phyloP scores from a whole-genome alignment of 2,329 filamentous ascomycete species.

The Aschersonia sp. region DNA sequence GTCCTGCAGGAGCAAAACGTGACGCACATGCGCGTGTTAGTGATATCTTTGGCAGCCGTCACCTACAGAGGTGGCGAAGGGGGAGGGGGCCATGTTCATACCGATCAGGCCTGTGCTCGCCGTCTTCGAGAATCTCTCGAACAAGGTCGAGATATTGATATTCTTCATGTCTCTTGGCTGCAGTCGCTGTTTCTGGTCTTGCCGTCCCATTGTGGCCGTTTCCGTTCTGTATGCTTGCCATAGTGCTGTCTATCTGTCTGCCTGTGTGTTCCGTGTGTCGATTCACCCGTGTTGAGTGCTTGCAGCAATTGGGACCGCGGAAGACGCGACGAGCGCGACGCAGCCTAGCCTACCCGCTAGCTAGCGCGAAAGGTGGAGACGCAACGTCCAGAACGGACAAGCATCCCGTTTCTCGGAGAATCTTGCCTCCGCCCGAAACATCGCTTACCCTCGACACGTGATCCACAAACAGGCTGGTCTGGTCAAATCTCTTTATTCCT shows the following conservation, averaged over 20 bases:
- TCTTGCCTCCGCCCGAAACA: too few relatives aligned
- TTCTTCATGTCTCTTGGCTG: constrained; percentile 53
- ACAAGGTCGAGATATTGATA: constrained; percentile 88
- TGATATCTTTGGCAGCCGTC: too few relatives aligned
- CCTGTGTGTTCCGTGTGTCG: not conserved
- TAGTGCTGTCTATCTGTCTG: not conserved
- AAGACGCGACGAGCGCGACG: constrained; percentile 1
- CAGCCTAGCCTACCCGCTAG: not conserved
- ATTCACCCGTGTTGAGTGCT: constrained; percentile 1
- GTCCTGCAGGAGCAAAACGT: constrained; percentile 38
- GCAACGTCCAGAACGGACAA: too few relatives aligned
- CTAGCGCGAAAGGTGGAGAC: too few relatives aligned
- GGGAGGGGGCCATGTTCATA: constrained; percentile 16
- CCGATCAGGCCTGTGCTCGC: constrained; percentile 83
- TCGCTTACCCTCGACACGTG: constrained; percentile 13
- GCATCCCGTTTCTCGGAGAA: too few relatives aligned
- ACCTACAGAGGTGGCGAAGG: too few relatives aligned
- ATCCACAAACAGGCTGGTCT: constrained; percentile 8
- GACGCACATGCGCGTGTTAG: too few relatives aligned
- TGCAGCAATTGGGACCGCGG: not conserved
- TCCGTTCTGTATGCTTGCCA: constrained; percentile 1
- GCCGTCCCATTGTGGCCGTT: not conserved
- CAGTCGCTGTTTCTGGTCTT: not conserved
- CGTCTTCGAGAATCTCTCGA: constrained; percentile 63
- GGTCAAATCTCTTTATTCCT: too few relatives aligned